phyloP scores from a whole-genome alignment of 2,329 filamentous ascomycete genomes.

The Hypoxylon sp. region DNA sequence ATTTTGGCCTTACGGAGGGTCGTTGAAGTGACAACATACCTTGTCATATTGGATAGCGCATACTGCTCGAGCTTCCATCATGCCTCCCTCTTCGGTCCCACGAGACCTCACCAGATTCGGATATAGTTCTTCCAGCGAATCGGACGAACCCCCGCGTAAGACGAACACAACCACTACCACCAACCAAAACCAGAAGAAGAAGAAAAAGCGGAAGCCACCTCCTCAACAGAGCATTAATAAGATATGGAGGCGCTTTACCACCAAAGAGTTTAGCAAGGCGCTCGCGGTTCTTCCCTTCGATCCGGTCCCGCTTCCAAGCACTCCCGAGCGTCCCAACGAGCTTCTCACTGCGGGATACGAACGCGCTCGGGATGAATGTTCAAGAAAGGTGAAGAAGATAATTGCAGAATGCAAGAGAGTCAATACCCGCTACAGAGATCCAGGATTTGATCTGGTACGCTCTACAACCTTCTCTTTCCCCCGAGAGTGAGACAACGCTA shows the following conservation, averaged over 20 bases:
- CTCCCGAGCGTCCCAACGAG: constrained; percentile 68
- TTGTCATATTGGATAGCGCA: not conserved
- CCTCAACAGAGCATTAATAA: constrained; percentile 76
- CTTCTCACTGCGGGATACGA: constrained; percentile 72
- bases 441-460: constrained; percentile 70
- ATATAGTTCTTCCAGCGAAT: constrained; percentile 65
- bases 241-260: constrained; percentile 74
- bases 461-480: constrained; percentile 51
- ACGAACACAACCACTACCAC: constrained; percentile 48
- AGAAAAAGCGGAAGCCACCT: constrained; percentile 68
- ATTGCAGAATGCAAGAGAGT: constrained; percentile 76
- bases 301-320: constrained; percentile 65
- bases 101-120: constrained; percentile 54
- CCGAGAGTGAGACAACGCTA: constrained; percentile 53
- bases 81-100: constrained; percentile 33
- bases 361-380: constrained; percentile 73
- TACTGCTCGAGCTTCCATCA: constrained; percentile 14
- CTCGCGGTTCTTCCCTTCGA: constrained; percentile 75
- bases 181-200: constrained; percentile 65
- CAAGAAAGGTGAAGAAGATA: constrained; percentile 71
- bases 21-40: constrained; percentile 9
- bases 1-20: not conserved
- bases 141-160: constrained; percentile 59
- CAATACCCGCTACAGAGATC: constrained; percentile 84
- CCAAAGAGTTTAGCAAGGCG: constrained; percentile 74